Percentiles rank a stretch among this genome's conserved stretches.
phyloP scores from a whole-genome alignment of 345 rosid genomes.

The Murraya paniculata region DNA sequence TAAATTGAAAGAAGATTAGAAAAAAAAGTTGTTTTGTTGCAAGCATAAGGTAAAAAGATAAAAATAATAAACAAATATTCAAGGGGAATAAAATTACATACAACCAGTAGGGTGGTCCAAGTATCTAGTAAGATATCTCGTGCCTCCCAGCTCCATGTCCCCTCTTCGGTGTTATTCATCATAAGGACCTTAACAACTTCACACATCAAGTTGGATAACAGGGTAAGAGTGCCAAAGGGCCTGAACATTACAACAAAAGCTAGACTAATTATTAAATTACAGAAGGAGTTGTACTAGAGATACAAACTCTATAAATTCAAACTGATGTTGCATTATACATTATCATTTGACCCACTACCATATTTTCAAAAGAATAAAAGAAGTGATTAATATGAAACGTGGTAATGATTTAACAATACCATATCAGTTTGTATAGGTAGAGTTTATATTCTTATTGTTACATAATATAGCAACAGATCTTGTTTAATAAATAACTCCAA shows the following conservation, averaged over 20 bases:
- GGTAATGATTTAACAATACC: not conserved
- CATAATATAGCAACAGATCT: not conserved
- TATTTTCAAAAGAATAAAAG: not conserved
- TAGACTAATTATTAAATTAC: not conserved
- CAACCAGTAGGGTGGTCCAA: slow-evolving; percentile 85
- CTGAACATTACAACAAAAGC: slow-evolving; percentile 46
- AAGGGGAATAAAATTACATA: slow-evolving; percentile 29
- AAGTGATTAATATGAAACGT: not conserved
- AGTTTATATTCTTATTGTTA: not conserved
- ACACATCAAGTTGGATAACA: slow-evolving; percentile 83
- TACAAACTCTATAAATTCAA: not conserved
- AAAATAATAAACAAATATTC: slow-evolving; percentile 2
- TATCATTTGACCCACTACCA: not conserved
- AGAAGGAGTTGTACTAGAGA: not conserved
- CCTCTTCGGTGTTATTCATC: slow-evolving; percentile 61
- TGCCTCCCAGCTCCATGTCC: slow-evolving; percentile 96
- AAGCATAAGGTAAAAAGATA: slow-evolving; percentile 6
- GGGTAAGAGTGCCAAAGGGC: slow-evolving; percentile 81
- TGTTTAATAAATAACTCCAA: not conserved
- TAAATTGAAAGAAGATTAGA: not conserved
- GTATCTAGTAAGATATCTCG: slow-evolving; percentile 95
- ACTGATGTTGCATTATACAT: not conserved
- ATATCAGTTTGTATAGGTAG: not conserved
- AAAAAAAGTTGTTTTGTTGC: not conserved
- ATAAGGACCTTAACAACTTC: slow-evolving; percentile 80